Conservation (phyloP, 192 early-diverging fungal species). For the Mortierella antarctica region DNA sequence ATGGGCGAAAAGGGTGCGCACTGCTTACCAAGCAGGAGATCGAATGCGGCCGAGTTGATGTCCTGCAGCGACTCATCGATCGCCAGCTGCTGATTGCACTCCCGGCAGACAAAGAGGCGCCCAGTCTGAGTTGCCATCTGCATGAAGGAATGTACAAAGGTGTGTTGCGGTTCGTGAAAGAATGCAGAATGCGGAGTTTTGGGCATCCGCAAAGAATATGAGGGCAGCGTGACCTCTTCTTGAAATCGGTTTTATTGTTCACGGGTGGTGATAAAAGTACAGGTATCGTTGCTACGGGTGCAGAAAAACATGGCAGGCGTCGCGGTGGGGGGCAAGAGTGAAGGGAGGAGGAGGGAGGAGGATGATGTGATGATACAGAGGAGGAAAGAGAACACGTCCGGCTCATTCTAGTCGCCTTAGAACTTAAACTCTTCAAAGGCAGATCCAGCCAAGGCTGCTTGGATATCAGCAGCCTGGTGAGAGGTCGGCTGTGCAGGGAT, state of each 20-base stretch:
- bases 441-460: constrained; percentile 41
- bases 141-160: too few relatives aligned
- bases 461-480: constrained; percentile 41
- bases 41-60: constrained; percentile 58
- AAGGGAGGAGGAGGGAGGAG: not conserved
- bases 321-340: not conserved
- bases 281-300: constrained; percentile 2
- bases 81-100: constrained; percentile 70
- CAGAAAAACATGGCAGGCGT: not conserved
- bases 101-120: constrained; percentile 64
- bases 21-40: constrained; percentile 64
- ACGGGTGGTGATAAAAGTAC: not conserved
- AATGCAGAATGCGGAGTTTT: too few relatives aligned
- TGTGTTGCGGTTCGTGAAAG: too few relatives aligned
- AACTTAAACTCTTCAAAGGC: constrained; percentile 55
- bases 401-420: constrained; percentile 1
- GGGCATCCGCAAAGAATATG: too few relatives aligned
- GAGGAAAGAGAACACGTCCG: not conserved
- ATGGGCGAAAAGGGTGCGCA: not conserved
- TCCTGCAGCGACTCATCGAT: constrained; percentile 74
- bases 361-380: not conserved
- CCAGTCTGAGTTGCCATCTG: constrained; percentile 18
- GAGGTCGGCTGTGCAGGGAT: constrained; percentile 29
- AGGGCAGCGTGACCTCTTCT: too few relatives aligned
- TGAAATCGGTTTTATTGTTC: too few relatives aligned